A percentile compares a stretch with the other conserved stretches of the same genome.
Evolutionary conservation across 2,329 filamentous ascomycete genomes (phyloP).

Genomic region (Pseudocercospora pini-densiflorae): DNA sequence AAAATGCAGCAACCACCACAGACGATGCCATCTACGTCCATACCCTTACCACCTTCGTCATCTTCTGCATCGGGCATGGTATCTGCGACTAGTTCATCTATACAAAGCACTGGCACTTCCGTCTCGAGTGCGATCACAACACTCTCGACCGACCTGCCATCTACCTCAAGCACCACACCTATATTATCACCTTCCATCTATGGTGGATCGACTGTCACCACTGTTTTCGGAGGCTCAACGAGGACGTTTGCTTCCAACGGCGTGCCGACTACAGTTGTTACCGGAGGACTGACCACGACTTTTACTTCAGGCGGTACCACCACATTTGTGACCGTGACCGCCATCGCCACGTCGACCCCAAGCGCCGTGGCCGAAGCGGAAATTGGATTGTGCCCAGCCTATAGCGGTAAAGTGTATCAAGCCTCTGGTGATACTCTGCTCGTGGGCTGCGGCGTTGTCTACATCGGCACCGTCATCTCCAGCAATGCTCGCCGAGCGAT

Average conservation of each 20-base stretch:
- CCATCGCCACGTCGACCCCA: not conserved
- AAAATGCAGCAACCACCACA: not conserved
- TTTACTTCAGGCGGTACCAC: not conserved
- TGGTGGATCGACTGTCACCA: not conserved
- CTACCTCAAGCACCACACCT: not conserved
- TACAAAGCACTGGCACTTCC: not conserved
- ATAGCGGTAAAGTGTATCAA: not conserved
- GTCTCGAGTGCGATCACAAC: not conserved
- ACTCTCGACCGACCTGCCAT: not conserved
- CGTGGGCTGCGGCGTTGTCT: not conserved
- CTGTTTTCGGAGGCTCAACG: not conserved
- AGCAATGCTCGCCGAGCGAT: not conserved
- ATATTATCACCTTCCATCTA: not conserved
- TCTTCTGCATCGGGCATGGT: not conserved
- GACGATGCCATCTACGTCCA: not conserved
- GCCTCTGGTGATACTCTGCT: not conserved
- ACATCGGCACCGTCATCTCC: not conserved
- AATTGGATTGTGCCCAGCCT: conserved; percentile 1
- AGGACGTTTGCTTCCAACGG: not conserved
- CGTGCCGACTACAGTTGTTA: not conserved
- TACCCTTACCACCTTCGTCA: not conserved
- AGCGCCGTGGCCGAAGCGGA: not conserved
- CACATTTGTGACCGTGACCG: not conserved
- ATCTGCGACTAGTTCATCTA: not conserved
- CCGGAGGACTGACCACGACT: conserved; percentile 1